Evolutionary conservation across 495 filamentous ascomycete genomes (phyloP), one percentile per base, ranked within the genome.

Genomic region (Penicillium canariense): DNA sequence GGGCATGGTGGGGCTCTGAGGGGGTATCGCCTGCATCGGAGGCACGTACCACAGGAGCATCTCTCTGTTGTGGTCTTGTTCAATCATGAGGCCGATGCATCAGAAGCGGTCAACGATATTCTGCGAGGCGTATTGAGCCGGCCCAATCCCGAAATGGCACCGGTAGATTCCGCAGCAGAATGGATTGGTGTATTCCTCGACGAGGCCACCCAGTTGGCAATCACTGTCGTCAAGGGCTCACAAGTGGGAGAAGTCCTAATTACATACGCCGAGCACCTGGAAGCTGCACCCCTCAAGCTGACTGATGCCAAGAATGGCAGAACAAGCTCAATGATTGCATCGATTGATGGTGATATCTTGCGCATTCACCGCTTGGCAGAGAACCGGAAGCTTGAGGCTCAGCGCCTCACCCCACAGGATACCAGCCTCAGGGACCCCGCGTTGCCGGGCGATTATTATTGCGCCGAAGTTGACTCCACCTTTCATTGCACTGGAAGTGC

Each of bases 1-100:
- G 64, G 68, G 2, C 69, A 72, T 44, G 66, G 59, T 28, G 69
- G 69, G 47, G 69, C 66, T 1, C 49, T 72, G 4, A 62, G 63
- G n/a, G 69, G 69, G 23, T 72, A 62, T 43, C 68, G 69, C n/a
- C 36, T 65, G 17, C 57, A 61, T 27, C 62, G 69, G 26, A 48
- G 55, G 0, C 62, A 72, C 54, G 66, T 59, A 15, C 62, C 61
- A 2, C n/a, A 45, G 17, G 58, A 67, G 31, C 54, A 58, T 0
- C 30, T 72, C 0, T 69, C 69, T 12, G 63, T 70, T 11, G 54
- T 72, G 5, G 62, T 65, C 8, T 35, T 70, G 25, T 58, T 68
- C 32, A 72, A 72, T 31, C 62, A 67, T 25, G 62, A 72, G 5
- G 50, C 42, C 1, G 66, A 63, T 38, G 60, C 57, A 22, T 42